These are phyloP conservation scores for Rhododendron molle DNA, from an alignment of 148 eudicot genomes.

Conservation along the genomic window DNA sequence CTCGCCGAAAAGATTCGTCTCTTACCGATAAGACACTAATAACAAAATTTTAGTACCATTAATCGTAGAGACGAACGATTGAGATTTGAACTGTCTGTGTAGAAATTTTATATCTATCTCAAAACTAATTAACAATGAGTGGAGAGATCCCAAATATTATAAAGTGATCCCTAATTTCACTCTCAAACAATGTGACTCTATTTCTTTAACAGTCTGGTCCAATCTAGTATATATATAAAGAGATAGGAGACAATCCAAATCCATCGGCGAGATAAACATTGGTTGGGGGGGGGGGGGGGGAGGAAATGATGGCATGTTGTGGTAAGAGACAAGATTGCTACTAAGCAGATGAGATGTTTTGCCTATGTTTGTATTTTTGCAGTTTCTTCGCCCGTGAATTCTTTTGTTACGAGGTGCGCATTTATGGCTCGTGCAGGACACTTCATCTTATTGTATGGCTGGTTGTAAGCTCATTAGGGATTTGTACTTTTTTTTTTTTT, in stretches of 20 bases:
- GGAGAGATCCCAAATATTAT: too few species aligned
- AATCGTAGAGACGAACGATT: not conserved
- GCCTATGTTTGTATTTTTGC: not conserved
- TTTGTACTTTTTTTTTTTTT: not conserved
- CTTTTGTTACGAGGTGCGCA: not conserved
- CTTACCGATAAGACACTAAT: too few species aligned
- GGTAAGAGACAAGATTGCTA: not conserved
- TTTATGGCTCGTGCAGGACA: not conserved
- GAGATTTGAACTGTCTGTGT: not conserved
- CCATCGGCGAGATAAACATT: too few species aligned
- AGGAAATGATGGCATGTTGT: not conserved
- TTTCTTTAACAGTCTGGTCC: not conserved
- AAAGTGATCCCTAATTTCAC: too few species aligned
- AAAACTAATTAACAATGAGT: too few species aligned
- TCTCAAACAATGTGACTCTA: too few species aligned
- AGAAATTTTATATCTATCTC: too few species aligned
- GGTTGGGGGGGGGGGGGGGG: not conserved
- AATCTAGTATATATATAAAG: not conserved
- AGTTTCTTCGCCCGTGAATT: not conserved
- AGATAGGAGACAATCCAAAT: too few species aligned
- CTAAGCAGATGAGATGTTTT: not conserved
- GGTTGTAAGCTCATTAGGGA: not conserved
- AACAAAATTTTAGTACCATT: too few species aligned
- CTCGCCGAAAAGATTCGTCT: not conserved
- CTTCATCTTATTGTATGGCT: not conserved